Evolutionary conservation across 2,329 filamentous ascomycete genomes (phyloP).

Genomic region (Fusarium sp.): DNA sequence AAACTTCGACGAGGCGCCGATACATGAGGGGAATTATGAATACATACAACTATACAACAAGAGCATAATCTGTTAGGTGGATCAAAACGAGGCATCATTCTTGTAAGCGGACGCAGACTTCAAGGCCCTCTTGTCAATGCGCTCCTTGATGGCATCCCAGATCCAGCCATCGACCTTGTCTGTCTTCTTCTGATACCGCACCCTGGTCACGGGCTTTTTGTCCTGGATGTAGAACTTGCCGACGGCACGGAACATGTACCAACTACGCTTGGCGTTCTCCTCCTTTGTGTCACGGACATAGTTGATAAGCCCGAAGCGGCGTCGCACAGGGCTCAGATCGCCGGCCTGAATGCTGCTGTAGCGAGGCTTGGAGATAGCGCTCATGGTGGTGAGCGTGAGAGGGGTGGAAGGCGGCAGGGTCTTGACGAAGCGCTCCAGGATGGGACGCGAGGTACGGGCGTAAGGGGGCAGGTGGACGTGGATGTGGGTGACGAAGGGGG

Average conservation of each 20-base stretch:
- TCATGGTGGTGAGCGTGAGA: conserved; percentile 68
- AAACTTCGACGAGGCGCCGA: no score
- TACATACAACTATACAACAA: not conserved
- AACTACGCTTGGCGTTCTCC: conserved; percentile 53
- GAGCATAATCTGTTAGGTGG: not conserved
- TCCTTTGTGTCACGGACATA: conserved; percentile 53
- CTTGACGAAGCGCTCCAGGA: conserved; percentile 65
- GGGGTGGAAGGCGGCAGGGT: conserved; percentile 59
- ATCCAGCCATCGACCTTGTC: conserved; percentile 56
- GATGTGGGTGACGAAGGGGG: conserved; percentile 79
- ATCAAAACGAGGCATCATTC: conserved; percentile 7
- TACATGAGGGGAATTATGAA: not conserved
- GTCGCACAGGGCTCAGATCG: conserved; percentile 50
- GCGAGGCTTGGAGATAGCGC: conserved; percentile 66
- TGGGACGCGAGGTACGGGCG: conserved; percentile 70
- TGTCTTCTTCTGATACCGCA: conserved; percentile 47
- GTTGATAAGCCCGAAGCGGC: conserved; percentile 58
- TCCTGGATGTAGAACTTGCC: conserved; percentile 56
- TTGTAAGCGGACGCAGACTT: conserved; percentile 17
- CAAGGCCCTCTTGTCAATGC: conserved; percentile 46
- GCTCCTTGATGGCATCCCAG: conserved; percentile 56
- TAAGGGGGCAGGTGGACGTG: conserved; percentile 75
- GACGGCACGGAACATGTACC: conserved; percentile 58
- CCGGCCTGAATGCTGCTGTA: conserved; percentile 59
- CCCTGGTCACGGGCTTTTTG: conserved; percentile 33